These are phyloP conservation scores for Amaranthus cruentus DNA, from an alignment of 148 eudicot genomes.

Conservation along the genomic window DNA sequence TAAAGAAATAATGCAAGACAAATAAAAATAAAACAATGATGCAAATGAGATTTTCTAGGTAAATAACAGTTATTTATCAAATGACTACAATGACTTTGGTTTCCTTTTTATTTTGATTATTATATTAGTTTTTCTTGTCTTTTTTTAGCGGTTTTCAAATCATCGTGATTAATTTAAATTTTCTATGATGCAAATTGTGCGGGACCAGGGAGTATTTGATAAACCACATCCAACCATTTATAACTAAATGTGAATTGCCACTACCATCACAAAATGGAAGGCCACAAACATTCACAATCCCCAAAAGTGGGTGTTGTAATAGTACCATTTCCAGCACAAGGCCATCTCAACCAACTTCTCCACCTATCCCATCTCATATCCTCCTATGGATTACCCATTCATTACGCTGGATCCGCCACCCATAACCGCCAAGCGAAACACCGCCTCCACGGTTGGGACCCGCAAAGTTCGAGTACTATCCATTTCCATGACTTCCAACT, in stretches of 20 bases:
- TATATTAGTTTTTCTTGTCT: too few species aligned
- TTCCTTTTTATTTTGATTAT: too few species aligned
- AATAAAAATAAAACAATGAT: too few species aligned
- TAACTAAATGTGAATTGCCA: not conserved
- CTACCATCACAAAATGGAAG: not conserved
- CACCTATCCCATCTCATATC: conserved; percentile 42
- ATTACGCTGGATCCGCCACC: conserved; percentile 33
- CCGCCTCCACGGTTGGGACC: conserved; percentile 22
- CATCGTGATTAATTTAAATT: too few species aligned
- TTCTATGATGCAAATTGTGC: too few species aligned
- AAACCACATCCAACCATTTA: not conserved
- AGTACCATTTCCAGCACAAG: conserved; percentile 51
- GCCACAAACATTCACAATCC: not conserved
- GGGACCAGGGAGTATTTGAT: not conserved
- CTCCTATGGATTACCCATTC: conserved; percentile 37
- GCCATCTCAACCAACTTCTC: conserved; percentile 58
- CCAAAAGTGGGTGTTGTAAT: conserved; percentile 32
- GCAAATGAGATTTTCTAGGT: too few species aligned
- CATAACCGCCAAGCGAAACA: conserved; percentile 36
- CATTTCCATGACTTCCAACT: conserved; percentile 26
- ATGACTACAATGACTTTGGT: too few species aligned
- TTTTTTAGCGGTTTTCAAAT: too few species aligned
- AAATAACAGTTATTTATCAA: too few species aligned
- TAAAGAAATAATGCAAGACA: too few species aligned
- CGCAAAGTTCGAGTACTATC: not conserved